Evolutionary conservation across 1,139 yeast species (phyloP), one percentile per base, ranked within the genome.

Genomic region (Blastobotrys ciferrii): DNA sequence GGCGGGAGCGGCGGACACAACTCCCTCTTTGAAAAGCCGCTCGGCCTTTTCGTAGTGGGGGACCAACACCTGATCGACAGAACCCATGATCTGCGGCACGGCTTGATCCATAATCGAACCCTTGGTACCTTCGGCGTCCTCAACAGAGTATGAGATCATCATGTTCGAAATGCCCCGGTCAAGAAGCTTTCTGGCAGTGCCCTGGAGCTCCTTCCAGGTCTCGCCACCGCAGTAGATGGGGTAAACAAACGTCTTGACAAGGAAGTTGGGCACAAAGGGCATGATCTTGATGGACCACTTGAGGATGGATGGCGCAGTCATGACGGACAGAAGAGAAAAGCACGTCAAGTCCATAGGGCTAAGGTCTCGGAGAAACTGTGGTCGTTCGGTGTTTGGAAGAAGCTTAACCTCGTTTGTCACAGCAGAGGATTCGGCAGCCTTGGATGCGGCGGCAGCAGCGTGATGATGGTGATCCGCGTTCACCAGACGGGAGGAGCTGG

Each of bases 211-310:
- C 9, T 68, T 69, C 50, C 83, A 75, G 47, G 79, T 81, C 60
- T 87, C 95, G 46, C 98, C 98, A 33, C 98, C 98, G 65, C 95
- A 86, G 70, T 89, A 91, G 53, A 87, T 76, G 54, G 84, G 84
- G 65, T 87, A 89, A 14, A 91, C 87, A 58, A 89, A 74, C 37
- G 80, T 70, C 67, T 82, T 86, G 56, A 91, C 77, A 37, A 88
- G 52, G 52, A 79, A 74, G 62, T 84, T 74, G 23, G 98, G 98
- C 11, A 85, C 62, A 51, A 63, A 65, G 11, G 69, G 70, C 57
- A 69, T 60, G 17, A 60, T 37, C 53, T 59, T 62, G 47, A 67
- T 65, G 12, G 71, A 65, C 32, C 59, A 42, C 40, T 60, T 59
- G 49, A 70, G 58, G 25, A 68, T 57, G 23, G 57, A 40, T 17